Conservation (phyloP, 164 flowering plant species). For the Magnolia sinica region DNA sequence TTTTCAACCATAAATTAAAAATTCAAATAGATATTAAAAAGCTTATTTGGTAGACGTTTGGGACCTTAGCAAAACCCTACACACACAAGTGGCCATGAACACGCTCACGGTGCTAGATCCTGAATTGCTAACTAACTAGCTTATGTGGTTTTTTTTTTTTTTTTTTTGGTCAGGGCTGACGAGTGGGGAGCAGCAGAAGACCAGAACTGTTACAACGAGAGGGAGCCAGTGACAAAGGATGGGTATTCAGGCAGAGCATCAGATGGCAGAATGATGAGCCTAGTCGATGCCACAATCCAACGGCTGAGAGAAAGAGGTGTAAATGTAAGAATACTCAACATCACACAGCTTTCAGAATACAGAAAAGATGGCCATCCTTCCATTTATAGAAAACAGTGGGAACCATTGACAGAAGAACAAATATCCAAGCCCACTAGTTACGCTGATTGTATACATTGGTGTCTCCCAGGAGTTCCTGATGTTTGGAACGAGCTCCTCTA, state of each 20-base stretch:
- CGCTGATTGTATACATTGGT: conserved; percentile 84
- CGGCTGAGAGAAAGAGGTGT: conserved; percentile 43
- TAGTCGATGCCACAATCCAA: conserved; percentile 32
- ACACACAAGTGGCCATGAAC: not conserved
- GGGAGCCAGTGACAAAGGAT: conserved; percentile 34
- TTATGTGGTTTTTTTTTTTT: not conserved
- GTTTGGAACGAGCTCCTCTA: conserved; percentile 74
- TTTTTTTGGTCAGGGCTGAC: conserved; percentile 38
- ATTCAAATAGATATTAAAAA: too few relatives aligned
- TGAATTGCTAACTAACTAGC: not conserved
- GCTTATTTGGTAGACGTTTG: not conserved
- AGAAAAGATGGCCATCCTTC: conserved; percentile 85
- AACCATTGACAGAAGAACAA: conserved; percentile 41
- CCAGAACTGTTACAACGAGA: conserved; percentile 56
- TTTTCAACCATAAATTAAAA: not conserved
- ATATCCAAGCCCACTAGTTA: conserved; percentile 43
- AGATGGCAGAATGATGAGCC: conserved; percentile 40
- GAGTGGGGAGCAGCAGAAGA: conserved; percentile 46
- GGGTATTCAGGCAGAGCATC: conserved; percentile 45
- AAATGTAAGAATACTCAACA: conserved; percentile 49
- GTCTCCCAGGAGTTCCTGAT: conserved; percentile 90
- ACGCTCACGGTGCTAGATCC: not conserved
- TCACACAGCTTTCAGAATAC: conserved; percentile 72
- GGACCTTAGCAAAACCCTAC: not conserved
- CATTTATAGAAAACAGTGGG: conserved; percentile 61